Conservation (phyloP, 2,329 filamentous ascomycete genomes). For the Colletotrichum eremochloae region DNA sequence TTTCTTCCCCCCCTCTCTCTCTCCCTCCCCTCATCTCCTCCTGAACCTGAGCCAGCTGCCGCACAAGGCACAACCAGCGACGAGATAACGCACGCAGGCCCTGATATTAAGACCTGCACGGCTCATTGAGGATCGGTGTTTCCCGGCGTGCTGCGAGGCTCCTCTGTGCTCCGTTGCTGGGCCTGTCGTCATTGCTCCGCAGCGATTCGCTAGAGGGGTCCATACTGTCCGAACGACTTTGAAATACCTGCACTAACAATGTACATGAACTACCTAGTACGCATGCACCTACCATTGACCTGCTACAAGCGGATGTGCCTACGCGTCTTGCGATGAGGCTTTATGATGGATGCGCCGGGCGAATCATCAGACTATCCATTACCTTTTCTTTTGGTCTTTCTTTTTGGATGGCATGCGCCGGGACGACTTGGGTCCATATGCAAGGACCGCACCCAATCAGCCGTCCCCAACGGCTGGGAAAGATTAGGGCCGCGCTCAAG, state of each 20-base stretch:
- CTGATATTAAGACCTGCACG: constrained; percentile 6
- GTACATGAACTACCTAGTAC: too few species aligned
- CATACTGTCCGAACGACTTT: not conserved
- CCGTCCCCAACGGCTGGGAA: not conserved
- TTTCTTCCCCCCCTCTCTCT: not conserved
- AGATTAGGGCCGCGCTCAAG: constrained; percentile 14
- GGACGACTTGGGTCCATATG: constrained; percentile 27
- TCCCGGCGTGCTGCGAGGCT: not conserved
- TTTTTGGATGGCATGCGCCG: constrained; percentile 22
- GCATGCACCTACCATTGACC: not conserved
- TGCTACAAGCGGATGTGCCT: not conserved
- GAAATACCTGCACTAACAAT: not conserved
- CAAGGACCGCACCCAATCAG: constrained; percentile 36
- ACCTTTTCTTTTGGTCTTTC: not conserved
- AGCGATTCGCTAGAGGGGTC: not conserved
- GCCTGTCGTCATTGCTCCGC: not conserved
- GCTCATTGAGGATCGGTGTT: not conserved
- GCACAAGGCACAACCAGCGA: constrained; percentile 9
- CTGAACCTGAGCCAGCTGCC: not conserved
- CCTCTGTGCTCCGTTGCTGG: not conserved
- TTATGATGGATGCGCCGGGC: not conserved
- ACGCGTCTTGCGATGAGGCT: constrained; percentile 4
- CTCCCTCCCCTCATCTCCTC: not conserved
- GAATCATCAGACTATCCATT: not conserved
- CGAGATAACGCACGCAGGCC: not conserved